Evolutionary conservation across 192 early-diverging fungal genomes (phyloP), one percentile per base, ranked within the genome.

Genomic region (Diversispora epigaea): DNA sequence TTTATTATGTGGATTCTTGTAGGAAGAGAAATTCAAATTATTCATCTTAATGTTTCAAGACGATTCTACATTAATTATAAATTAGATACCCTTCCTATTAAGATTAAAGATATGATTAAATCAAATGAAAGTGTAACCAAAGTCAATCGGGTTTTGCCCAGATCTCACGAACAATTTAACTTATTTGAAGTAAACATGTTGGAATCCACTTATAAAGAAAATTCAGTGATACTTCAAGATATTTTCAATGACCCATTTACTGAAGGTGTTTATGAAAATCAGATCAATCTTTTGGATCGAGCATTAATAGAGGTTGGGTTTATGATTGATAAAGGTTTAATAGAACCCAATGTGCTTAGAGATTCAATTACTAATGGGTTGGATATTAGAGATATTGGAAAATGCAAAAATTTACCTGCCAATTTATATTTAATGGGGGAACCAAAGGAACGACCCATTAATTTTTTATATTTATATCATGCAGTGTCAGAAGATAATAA

Each of bases 251-350:
- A 96, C 78, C 91, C 95, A 21, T 83, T 89, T 43, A 90, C 95
- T 41, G 93, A 93, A 71, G 97, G 96, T 47, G 93, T 97, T 7
- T 99, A 99, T 77, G 97, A 99, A 85, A 91, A 93, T 0, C 90
- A 97, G 68, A 79, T 97, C 6, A 91, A 93, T n/a, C 78, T 94
- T 3, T 62, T 93, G 60, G 90, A 91, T 62, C 89, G 95, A 4
- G 96, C 93, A 10, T 81, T 99, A 61, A 86, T 96, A 4, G 82
- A 89, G 58, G 54, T 96, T 6, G 95, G 95, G 6, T 91, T 90
- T 64, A 75, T 86, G 4, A 82, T 83, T 15, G 78, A 77, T 19
- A 78, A 87, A 7, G 56, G 21, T 3, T 78, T 56, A 41, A 58
- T 71, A 44, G 55, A 77, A 19, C 74, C 70, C 12, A 70, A 71